phyloP scores from a whole-genome alignment of 306 rosid genomes.

The Cotoneaster glaucophyllus region DNA sequence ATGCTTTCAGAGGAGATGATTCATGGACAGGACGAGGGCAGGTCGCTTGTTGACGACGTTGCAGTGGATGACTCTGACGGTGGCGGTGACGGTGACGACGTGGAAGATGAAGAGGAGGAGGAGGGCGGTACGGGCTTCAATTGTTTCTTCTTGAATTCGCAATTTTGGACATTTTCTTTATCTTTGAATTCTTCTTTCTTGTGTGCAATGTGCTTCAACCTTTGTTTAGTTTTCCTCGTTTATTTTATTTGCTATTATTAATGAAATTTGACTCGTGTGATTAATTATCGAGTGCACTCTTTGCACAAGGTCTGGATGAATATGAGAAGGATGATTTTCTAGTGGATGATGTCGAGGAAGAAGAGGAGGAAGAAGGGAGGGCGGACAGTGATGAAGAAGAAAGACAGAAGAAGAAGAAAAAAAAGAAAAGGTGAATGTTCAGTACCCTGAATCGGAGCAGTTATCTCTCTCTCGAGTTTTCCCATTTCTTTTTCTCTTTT shows the following conservation, averaged over 20 bases:
- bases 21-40: too few relatives aligned
- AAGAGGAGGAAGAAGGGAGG: conserved; percentile 72
- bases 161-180: too few relatives aligned
- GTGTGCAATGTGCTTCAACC: not conserved
- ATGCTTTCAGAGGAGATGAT: too few relatives aligned
- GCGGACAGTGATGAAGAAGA: conserved; percentile 73
- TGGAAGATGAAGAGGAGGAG: conserved; percentile 57
- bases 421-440: conserved; percentile 69
- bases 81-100: conserved; percentile 61
- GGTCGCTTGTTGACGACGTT: too few relatives aligned
- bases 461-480: not conserved
- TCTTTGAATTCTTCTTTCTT: not conserved
- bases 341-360: conserved; percentile 84
- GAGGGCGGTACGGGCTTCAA: conserved; percentile 35
- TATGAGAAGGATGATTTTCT: conserved; percentile 93
- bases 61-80: too few relatives aligned
- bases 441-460: not conserved
- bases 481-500: not conserved
- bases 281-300: not conserved
- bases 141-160: not conserved
- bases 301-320: conserved; percentile 74
- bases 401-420: conserved; percentile 82
- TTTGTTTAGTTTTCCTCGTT: not conserved
- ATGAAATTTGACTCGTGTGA: not conserved
- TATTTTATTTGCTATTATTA: not conserved